Percentiles rank a stretch among this genome's conserved stretches.
Evolutionary conservation across 2,329 filamentous ascomycete species (phyloP).

Genomic region (Daldinia sp.): DNA sequence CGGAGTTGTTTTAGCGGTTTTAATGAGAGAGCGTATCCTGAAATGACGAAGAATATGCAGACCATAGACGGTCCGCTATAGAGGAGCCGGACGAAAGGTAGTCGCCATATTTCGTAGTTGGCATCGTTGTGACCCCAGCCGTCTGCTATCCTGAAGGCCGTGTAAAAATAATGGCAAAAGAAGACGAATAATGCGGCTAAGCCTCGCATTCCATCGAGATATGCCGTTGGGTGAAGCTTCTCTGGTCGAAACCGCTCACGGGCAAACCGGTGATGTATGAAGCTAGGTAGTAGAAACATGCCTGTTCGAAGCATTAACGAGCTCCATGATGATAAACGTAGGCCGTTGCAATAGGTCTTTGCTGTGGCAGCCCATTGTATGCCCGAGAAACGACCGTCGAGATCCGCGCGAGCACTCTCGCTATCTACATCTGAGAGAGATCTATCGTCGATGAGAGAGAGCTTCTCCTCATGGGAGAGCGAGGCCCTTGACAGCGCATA

Average conservation of each 20-base stretch:
- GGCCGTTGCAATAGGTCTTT: constrained; percentile 46
- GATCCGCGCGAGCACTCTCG: constrained; percentile 55
- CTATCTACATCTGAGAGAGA: constrained; percentile 60
- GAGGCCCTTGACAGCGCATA: constrained; percentile 53
- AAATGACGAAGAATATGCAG: constrained; percentile 72
- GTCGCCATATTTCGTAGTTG: constrained; percentile 62
- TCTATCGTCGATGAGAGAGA: constrained; percentile 60
- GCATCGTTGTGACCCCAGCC: constrained; percentile 60
- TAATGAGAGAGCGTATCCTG: constrained; percentile 70
- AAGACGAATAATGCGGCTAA: constrained; percentile 67
- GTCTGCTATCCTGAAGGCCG: constrained; percentile 64
- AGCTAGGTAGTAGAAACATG: constrained; percentile 66
- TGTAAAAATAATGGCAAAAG: constrained; percentile 69
- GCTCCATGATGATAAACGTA: constrained; percentile 54
- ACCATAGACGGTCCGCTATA: constrained; percentile 69
- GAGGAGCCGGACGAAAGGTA: constrained; percentile 66
- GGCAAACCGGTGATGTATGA: constrained; percentile 60
- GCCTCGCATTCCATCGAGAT: constrained; percentile 70
- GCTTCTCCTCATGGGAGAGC: constrained; percentile 59
- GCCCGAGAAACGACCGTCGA: constrained; percentile 53
- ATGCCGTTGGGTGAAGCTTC: constrained; percentile 64
- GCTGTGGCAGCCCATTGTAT: constrained; percentile 52
- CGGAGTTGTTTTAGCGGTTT: constrained; percentile 63
- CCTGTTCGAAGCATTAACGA: constrained; percentile 54
- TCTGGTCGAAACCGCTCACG: constrained; percentile 57